Conservation (phyloP, 73 alveolate species). For the Stentor coeruleus region DNA sequence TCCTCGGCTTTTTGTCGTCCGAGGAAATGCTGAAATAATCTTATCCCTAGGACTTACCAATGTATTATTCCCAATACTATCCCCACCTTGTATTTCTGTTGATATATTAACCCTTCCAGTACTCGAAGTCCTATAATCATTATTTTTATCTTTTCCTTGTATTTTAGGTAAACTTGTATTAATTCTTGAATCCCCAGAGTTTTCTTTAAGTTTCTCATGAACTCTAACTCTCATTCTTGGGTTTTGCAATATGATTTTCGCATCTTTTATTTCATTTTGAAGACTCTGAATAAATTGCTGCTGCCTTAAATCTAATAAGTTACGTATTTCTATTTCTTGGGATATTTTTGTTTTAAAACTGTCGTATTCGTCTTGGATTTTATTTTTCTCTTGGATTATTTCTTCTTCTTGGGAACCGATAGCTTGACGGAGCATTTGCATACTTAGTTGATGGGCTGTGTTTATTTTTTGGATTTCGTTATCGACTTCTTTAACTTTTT, state of each 20-base stretch:
- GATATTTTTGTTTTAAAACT: not conserved
- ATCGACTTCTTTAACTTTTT: not conserved
- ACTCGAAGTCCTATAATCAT: not conserved
- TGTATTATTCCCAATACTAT: too few relatives aligned
- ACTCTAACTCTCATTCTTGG: conserved; percentile 12
- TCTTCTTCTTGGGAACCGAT: not conserved
- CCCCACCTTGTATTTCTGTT: not conserved
- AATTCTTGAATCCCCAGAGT: not conserved
- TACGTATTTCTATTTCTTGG: not conserved
- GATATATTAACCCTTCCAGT: not conserved
- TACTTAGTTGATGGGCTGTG: not conserved
- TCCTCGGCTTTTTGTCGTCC: too few relatives aligned
- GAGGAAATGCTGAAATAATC: too few relatives aligned
- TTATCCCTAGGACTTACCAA: too few relatives aligned
- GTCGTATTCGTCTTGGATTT: not conserved
- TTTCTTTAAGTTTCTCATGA: not conserved
- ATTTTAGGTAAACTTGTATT: not conserved
- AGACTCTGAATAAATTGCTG: not conserved
- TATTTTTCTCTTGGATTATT: not conserved
- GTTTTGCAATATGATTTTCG: conserved; percentile 6
- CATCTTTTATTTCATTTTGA: conserved; percentile 1
- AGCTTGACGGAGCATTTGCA: not conserved
- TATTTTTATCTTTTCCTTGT: not conserved
- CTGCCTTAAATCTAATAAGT: not conserved
- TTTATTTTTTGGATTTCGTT: not conserved